Base-by-base conservation (phyloP, 257 asterid genomes). In the Misopates orontium region DNA sequence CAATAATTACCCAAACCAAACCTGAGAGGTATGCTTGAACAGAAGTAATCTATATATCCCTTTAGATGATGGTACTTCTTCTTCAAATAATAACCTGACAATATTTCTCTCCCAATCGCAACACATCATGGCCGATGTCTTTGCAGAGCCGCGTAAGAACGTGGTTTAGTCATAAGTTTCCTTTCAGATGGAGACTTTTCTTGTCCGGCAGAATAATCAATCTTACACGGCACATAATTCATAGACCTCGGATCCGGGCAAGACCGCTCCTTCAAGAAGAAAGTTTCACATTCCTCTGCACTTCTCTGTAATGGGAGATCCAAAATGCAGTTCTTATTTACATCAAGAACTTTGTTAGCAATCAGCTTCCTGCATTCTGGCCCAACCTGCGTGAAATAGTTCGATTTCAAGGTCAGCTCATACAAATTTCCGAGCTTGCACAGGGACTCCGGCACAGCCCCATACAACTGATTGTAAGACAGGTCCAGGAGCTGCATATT, bases 321-420 rank as follows among this genome's bases (percentile, higher is more conserved):
- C 68, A 72, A 0, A 32, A 89, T 74, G 73, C 95, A 89, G 40
- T 89, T 89, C 85, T 65, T 82, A 20, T 23, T 23, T 6, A 89
- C 21, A 41, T 86, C 79, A 21, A 89, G 93, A 31, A 74, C 72
- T 8, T 59, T 59, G n/a, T 36, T 61, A 25, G 12, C 2, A 16
- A 89, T 78, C 69, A 86, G 63, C 60, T 75, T 77, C 71, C 90
- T 56, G 53, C 96, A 89, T 56, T 60, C 74, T 0, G 84, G 86
- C 23, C 95, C 96, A 47, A 86, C 85, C 69, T 88, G 72, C 0
- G 95, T 84, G 28, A 86, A 78, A 55, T 71, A 89, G 55, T 89
- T 86, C 68, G 4, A 12, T 17, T 73, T 78, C 75, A 89, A 24
- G 1, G 76, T 75, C 32, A 86, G 44, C 24, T 64, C 4, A 0